phyloP scores from a whole-genome alignment of 306 rosid genomes.

The Sesbania bispinosa region DNA sequence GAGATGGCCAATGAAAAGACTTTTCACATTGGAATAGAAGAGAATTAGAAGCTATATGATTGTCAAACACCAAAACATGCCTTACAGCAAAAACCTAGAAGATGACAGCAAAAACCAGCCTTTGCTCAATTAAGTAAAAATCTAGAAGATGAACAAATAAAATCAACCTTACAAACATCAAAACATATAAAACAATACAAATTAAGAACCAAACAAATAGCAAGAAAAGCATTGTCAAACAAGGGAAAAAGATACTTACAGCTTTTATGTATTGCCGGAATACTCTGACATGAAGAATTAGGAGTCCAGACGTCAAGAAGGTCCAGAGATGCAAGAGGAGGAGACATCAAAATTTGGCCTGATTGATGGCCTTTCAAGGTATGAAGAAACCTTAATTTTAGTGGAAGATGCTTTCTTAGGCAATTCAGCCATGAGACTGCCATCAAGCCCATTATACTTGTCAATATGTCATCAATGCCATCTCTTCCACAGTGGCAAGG shows the following conservation, averaged over 20 bases:
- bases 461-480: slow-evolving; percentile 3
- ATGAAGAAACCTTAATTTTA: slow-evolving; percentile 36
- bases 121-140: slow-evolving; percentile 10
- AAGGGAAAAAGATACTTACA: slow-evolving; percentile 37
- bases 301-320: slow-evolving; percentile 71
- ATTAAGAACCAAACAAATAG: slow-evolving; percentile 8
- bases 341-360: slow-evolving; percentile 57
- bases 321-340: slow-evolving; percentile 72
- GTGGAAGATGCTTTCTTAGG: slow-evolving; percentile 33
- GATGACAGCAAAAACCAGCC: background rate
- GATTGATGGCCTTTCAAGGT: slow-evolving; percentile 22
- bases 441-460: slow-evolving; percentile 35
- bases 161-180: background rate
- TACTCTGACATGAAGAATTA: slow-evolving; percentile 21
- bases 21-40: background rate
- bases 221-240: slow-evolving; percentile 1
- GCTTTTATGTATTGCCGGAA: slow-evolving; percentile 26
- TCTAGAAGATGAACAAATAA: background rate
- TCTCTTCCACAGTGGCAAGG: background rate
- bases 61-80: no score
- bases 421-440: slow-evolving; percentile 36
- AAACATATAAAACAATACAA: slow-evolving; percentile 11
- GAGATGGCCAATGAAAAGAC: background rate
- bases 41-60: background rate
- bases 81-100: background rate